Conservation (phyloP, 2,329 filamentous ascomycete species). For the Aspergillus fructus region DNA sequence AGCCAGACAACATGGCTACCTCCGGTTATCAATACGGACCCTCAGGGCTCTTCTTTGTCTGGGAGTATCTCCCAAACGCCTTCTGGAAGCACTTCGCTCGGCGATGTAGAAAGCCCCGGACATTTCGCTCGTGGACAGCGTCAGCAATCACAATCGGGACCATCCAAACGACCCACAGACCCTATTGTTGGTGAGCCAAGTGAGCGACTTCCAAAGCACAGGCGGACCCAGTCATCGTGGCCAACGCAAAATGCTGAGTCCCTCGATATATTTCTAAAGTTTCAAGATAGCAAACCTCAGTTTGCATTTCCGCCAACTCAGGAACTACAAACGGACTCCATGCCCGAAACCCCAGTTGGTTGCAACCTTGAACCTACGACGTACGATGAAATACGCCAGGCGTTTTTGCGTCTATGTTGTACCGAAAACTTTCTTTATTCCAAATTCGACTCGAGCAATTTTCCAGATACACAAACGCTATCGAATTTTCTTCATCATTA, state of each 20-base stretch:
- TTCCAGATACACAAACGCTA: conserved; percentile 28
- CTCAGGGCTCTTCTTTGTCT: conserved; percentile 16
- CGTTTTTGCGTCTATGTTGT: conserved; percentile 34
- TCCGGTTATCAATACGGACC: conserved; percentile 20
- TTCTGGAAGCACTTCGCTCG: conserved; percentile 19
- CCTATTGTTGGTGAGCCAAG: conserved; percentile 29
- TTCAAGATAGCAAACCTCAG: conserved; percentile 11
- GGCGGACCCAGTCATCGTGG: conserved; percentile 22
- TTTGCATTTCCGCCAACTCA: conserved; percentile 28
- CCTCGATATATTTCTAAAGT: conserved; percentile 10
- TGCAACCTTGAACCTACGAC: conserved; percentile 23
- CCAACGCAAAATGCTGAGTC: conserved; percentile 14
- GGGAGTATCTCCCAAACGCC: conserved; percentile 21
- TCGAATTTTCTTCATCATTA: conserved; percentile 36
- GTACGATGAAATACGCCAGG: conserved; percentile 29
- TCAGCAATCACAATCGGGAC: conserved; percentile 24
- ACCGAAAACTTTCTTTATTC: conserved; percentile 29
- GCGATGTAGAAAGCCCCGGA: conserved; percentile 21
- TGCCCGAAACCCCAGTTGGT: conserved; percentile 15
- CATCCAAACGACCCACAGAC: conserved; percentile 25
- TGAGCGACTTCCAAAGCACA: conserved; percentile 26
- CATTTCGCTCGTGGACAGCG: conserved; percentile 20
- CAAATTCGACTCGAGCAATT: conserved; percentile 31
- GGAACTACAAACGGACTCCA: conserved; percentile 16
- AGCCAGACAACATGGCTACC: conserved; percentile 28